A percentile compares a stretch with the other conserved stretches of the same genome.
Conservation (phyloP, 352 stramenopile genomes). For the Pythium brachiatum region DNA sequence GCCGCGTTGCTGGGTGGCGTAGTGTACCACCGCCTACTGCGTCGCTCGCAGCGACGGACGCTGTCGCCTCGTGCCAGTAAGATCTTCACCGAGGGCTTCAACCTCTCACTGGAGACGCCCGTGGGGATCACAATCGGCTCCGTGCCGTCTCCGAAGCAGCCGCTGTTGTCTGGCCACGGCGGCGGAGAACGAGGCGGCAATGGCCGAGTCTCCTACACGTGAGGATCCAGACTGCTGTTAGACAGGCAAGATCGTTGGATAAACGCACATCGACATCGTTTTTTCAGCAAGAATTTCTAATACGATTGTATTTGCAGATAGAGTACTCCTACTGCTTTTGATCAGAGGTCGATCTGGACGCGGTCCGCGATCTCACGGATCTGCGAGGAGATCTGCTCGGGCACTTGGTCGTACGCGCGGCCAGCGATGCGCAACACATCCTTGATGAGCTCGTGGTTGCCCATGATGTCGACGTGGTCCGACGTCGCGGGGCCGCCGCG, state of each 20-base stretch:
- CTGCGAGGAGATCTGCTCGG: conserved; percentile 62
- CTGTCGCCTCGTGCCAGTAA: conserved; percentile 22
- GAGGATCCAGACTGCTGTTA: conserved; percentile 1
- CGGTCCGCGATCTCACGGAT: conserved; percentile 64
- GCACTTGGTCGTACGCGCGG: conserved; percentile 68
- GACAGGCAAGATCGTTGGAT: not conserved
- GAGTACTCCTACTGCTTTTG: too few relatives aligned
- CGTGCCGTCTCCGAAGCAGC: conserved; percentile 16
- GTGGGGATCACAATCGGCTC: conserved; percentile 3
- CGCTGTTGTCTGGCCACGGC: conserved; percentile 8
- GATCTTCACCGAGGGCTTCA: conserved; percentile 20
- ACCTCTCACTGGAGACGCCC: conserved; percentile 13
- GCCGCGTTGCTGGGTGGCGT: conserved; percentile 47
- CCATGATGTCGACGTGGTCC: conserved; percentile 96
- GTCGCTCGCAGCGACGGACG: conserved; percentile 19
- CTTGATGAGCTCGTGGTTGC: conserved; percentile 89
- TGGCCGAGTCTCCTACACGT: conserved; percentile 11
- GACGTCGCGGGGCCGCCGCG: conserved; percentile 70
- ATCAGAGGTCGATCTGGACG: conserved; percentile 31
- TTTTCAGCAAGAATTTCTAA: not conserved
- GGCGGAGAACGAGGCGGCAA: not conserved
- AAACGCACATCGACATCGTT: not conserved
- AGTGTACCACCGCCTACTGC: conserved; percentile 57
- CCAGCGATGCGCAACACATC: conserved; percentile 62
- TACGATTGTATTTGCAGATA: not conserved